phyloP scores from a whole-genome alignment of 495 filamentous ascomycete genomes.

The Parathielavia hyrcaniae region DNA sequence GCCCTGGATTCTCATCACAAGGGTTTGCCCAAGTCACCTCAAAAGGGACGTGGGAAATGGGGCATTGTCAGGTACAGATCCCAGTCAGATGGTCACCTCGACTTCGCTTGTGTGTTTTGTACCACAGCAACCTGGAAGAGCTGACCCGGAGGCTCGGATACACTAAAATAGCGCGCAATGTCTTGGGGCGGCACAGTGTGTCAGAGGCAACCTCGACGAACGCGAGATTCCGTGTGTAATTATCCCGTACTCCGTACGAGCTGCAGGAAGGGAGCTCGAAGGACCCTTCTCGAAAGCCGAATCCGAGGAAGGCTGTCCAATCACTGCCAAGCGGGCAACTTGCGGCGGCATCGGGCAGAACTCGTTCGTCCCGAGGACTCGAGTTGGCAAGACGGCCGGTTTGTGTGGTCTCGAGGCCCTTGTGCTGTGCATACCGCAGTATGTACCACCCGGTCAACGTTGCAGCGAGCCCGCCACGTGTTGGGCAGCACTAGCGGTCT shows the following conservation, averaged over 20 bases:
- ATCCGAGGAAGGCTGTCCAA: not conserved
- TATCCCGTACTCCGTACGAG: too few relatives aligned
- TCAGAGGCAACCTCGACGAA: not conserved
- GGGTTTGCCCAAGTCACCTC: too few relatives aligned
- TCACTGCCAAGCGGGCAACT: not conserved
- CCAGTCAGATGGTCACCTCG: too few relatives aligned
- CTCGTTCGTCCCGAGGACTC: not conserved
- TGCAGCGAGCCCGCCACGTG: slow-evolving; percentile 14
- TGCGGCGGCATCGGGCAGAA: not conserved
- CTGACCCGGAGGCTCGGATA: slow-evolving; percentile 8
- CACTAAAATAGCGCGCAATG: slow-evolving; percentile 13
- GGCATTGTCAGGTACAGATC: too few relatives aligned
- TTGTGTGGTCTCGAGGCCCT: not conserved
- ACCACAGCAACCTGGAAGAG: too few relatives aligned
- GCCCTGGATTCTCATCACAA: too few relatives aligned
- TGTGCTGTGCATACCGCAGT: not conserved
- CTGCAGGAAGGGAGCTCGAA: not conserved
- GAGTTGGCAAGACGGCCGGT: slow-evolving; percentile 3
- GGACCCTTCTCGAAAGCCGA: not conserved
- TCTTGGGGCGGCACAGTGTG: slow-evolving; percentile 11
- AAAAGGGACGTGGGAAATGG: too few relatives aligned
- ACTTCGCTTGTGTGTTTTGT: too few relatives aligned
- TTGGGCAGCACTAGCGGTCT: slow-evolving; percentile 3
- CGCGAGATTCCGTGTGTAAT: too few relatives aligned
- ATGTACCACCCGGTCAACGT: slow-evolving; percentile 15